Percentiles rank a stretch among this genome's conserved stretches.
phyloP scores from a whole-genome alignment of 2,329 filamentous ascomycete genomes.

The Fusarium buxicola region DNA sequence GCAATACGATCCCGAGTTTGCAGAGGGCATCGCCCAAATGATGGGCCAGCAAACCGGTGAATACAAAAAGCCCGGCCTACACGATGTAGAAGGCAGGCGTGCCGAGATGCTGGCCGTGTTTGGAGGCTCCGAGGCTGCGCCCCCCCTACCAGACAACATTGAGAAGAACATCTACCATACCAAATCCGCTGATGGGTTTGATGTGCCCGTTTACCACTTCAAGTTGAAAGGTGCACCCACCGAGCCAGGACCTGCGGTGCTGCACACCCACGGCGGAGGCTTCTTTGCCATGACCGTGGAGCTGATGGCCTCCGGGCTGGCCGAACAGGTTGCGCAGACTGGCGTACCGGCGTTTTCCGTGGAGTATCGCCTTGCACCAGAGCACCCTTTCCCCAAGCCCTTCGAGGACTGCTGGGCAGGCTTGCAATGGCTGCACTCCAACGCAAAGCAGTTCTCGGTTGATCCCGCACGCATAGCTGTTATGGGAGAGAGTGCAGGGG shows the following conservation, averaged over 20 bases:
- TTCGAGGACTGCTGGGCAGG: constrained; percentile 16
- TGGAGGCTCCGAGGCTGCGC: too few relatives aligned
- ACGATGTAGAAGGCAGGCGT: too few relatives aligned
- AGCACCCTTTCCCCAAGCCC: constrained; percentile 2
- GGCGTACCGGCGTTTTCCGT: constrained; percentile 21
- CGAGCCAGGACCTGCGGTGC: neutral
- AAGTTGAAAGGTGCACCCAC: neutral
- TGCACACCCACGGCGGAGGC: constrained; percentile 6
- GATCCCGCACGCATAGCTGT: constrained; percentile 15
- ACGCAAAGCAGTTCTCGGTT: neutral
- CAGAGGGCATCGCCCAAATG: too few relatives aligned
- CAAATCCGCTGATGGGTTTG: neutral
- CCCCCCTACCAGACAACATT: neutral
- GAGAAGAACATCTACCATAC: neutral
- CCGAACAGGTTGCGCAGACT: neutral
- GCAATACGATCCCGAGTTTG: too few relatives aligned
- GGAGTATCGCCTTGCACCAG: constrained; percentile 23
- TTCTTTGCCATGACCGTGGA: neutral
- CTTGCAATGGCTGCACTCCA: neutral
- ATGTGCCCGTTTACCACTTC: neutral
- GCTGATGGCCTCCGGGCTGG: neutral
- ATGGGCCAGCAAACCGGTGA: too few relatives aligned
- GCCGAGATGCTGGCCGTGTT: too few relatives aligned
- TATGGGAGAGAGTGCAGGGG: constrained; percentile 31
- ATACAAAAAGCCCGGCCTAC: too few relatives aligned